These are phyloP conservation scores for Bolboschoenus planiculmis DNA, from an alignment of 176 grass and related monocot species.

Conservation along the genomic window DNA sequence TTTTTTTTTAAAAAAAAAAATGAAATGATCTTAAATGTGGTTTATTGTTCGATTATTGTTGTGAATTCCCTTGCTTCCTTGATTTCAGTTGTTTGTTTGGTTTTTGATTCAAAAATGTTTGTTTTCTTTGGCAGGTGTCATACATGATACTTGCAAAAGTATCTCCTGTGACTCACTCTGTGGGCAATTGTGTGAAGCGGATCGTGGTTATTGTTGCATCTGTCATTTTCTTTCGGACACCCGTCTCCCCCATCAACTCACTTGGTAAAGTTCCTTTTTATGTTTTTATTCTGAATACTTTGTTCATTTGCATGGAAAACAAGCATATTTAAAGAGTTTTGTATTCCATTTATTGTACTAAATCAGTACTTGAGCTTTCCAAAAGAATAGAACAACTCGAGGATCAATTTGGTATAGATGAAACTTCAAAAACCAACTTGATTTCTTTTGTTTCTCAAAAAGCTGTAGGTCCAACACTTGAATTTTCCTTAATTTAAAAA, in stretches of 20 bases:
- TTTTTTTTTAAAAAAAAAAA: not conserved
- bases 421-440: not conserved
- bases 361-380: not conserved
- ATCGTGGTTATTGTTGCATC: conserved; percentile 59
- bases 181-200: conserved; percentile 66
- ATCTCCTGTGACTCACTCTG: conserved; percentile 56
- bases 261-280: conserved; percentile 46
- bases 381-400: not conserved
- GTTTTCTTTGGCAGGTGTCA: conserved; percentile 30
- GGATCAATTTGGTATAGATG: not conserved
- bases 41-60: not conserved
- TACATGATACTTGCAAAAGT: conserved; percentile 53
- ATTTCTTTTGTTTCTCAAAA: not conserved
- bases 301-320: no score
- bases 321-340: no score
- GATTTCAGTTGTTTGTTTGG: not conserved
- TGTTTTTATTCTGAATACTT: no score
- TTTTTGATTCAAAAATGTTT: not conserved
- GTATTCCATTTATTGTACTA: no score
- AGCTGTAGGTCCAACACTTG: not conserved
- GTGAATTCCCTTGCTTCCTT: not conserved
- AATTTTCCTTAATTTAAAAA: not conserved
- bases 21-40: not conserved
- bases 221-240: conserved; percentile 62
- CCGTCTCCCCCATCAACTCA: conserved; percentile 52